A percentile compares a stretch with the other conserved stretches of the same genome.
Conservation (phyloP, 2,329 filamentous ascomycete species). For the Colletotrichum viniferum region DNA sequence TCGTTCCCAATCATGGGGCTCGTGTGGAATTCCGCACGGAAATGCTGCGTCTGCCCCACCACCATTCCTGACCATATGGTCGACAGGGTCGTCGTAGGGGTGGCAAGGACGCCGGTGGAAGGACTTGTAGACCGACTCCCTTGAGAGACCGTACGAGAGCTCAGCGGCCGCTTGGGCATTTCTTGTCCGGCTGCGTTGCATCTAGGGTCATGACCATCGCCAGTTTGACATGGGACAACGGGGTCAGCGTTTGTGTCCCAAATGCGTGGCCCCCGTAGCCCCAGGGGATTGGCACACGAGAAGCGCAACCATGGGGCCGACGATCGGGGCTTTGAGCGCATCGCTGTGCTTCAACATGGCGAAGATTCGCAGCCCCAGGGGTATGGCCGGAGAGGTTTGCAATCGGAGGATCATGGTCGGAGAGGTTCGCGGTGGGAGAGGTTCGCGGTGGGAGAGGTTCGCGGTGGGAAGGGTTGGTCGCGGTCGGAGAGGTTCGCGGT, state of each 20-base stretch:
- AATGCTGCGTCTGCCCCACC: neutral
- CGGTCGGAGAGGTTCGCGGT: no score
- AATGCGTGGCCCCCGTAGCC: neutral
- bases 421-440: no score
- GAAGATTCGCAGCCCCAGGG: neutral
- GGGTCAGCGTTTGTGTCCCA: neutral
- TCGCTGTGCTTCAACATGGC: neutral
- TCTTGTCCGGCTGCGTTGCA: neutral
- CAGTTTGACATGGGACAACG: neutral
- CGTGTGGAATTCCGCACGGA: neutral
- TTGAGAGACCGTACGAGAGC: no score
- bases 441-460: no score
- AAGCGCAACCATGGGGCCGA: neutral
- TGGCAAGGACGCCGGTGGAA: neutral
- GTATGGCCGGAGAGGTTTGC: neutral
- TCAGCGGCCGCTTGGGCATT: neutral
- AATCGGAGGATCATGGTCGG: no score
- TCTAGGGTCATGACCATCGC: neutral
- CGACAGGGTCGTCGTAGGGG: neutral
- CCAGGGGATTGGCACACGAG: neutral
- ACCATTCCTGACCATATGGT: neutral
- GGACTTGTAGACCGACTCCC: neutral
- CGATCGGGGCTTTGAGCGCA: neutral
- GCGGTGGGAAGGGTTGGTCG: accelerated
- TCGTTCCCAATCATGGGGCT: neutral